phyloP scores from a whole-genome alignment of 2,329 filamentous ascomycete genomes.

The Apiospora sp. region DNA sequence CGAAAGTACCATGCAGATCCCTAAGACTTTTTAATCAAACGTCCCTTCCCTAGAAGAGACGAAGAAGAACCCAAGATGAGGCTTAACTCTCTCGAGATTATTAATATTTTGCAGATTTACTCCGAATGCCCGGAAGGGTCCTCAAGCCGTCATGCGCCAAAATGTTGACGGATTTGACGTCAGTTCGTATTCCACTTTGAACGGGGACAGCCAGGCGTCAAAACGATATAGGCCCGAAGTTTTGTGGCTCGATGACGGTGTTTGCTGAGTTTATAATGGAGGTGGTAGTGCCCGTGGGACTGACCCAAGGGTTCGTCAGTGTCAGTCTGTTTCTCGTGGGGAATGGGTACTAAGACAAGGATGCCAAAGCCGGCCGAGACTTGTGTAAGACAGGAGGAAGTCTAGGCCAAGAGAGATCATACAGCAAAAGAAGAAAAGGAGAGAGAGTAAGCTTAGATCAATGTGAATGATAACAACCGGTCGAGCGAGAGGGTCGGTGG shows the following conservation, averaged over 20 bases:
- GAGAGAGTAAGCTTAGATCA: neutral
- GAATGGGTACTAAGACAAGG: neutral
- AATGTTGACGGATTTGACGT: neutral
- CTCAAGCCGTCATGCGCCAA: neutral
- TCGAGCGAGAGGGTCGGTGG: neutral
- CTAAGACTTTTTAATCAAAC: neutral
- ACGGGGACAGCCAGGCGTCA: neutral
- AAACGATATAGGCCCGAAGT: conserved; percentile 8
- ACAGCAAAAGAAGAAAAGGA: neutral
- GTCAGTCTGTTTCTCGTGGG: neutral
- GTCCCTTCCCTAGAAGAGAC: neutral
- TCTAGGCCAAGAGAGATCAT: neutral
- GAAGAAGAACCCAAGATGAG: neutral
- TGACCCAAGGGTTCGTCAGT: neutral
- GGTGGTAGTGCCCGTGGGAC: conserved; percentile 1
- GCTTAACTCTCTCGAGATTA: neutral
- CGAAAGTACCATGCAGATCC: neutral
- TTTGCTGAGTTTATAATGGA: neutral
- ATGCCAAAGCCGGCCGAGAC: conserved; percentile 1
- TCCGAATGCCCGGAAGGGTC: neutral
- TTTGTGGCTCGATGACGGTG: conserved; percentile 12
- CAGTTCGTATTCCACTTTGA: neutral
- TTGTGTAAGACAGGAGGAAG: conserved; percentile 1
- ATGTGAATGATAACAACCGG: neutral
- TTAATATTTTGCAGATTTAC: neutral